Conservation (phyloP, 768 basidiomycete species). For the Pisolithus marmoratus region DNA sequence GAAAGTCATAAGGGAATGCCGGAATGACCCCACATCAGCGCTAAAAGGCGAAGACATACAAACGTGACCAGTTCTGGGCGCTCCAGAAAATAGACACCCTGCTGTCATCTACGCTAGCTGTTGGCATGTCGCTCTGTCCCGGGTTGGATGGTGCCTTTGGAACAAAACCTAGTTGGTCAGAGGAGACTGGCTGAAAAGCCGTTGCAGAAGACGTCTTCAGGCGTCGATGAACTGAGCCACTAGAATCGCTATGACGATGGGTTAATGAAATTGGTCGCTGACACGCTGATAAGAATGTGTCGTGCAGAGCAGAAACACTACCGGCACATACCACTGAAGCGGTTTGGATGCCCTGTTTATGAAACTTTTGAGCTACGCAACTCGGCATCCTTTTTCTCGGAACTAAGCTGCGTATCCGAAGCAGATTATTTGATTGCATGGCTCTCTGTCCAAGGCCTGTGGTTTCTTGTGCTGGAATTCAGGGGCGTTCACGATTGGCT, state of each 20-base stretch:
- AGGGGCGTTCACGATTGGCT: no score
- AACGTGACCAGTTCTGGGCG: slow-evolving; percentile 65
- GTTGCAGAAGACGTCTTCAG: slow-evolving; percentile 11
- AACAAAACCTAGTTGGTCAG: slow-evolving; percentile 26
- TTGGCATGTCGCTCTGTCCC: slow-evolving; percentile 35
- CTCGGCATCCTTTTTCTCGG: background rate
- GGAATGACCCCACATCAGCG: background rate
- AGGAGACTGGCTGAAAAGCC: slow-evolving; percentile 9
- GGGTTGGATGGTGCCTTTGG: slow-evolving; percentile 8
- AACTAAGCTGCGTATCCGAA: background rate
- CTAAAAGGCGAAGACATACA: slow-evolving; percentile 42
- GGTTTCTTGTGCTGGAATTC: no score
- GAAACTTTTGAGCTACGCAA: background rate
- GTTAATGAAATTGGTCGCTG: background rate
- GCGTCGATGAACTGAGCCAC: background rate
- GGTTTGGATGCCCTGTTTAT: background rate
- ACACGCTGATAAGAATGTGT: background rate
- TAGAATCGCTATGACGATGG: background rate
- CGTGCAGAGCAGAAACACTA: background rate
- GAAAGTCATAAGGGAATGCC: background rate
- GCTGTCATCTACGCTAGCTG: slow-evolving; percentile 48
- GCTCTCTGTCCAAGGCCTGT: background rate
- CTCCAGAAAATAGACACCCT: slow-evolving; percentile 74
- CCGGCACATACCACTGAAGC: background rate
- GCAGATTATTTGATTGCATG: background rate